phyloP scores from a whole-genome alignment of 2,329 filamentous ascomycete genomes.

The Beauveria sp. region DNA sequence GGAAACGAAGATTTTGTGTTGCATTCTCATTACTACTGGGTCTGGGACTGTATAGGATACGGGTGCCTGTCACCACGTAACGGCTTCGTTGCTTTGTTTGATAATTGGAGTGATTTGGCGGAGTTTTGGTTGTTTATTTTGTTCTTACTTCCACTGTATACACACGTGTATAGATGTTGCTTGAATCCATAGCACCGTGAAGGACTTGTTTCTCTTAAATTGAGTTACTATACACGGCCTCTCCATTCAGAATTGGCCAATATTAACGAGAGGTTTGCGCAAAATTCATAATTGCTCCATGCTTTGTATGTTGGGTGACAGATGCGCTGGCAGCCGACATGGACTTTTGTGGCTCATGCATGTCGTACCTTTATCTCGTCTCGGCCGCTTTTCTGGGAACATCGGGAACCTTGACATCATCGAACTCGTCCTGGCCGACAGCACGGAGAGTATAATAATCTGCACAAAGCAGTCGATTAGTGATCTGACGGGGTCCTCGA shows the following conservation, averaged over 20 bases:
- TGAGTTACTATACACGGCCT: conserved; percentile 1
- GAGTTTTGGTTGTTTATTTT: conserved; percentile 9
- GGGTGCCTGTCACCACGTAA: neutral
- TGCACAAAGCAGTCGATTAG: conserved; percentile 21
- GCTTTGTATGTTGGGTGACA: neutral
- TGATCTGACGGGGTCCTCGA: neutral
- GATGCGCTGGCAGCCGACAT: neutral
- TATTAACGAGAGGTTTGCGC: neutral
- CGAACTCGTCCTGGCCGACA: conserved; percentile 94
- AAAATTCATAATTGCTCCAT: neutral
- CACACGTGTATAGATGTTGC: neutral
- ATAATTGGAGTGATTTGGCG: conserved; percentile 1
- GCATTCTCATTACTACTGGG: conserved; percentile 10
- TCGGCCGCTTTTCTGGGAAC: conserved; percentile 46
- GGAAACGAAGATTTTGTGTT: conserved; percentile 13
- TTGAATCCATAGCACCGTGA: neutral
- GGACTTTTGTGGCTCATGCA: neutral
- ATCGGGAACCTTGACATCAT: conserved; percentile 86
- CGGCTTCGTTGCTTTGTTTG: neutral
- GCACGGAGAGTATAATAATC: conserved; percentile 64
- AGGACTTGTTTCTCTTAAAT: neutral
- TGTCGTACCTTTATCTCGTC: conserved; percentile 19
- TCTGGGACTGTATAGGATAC: neutral
- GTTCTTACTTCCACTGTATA: neutral
- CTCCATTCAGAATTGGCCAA: neutral